Percentiles rank a stretch among this genome's conserved stretches.
Conservation (phyloP, 1,284 basidiomycete species). For the Boletus austroedulis region DNA sequence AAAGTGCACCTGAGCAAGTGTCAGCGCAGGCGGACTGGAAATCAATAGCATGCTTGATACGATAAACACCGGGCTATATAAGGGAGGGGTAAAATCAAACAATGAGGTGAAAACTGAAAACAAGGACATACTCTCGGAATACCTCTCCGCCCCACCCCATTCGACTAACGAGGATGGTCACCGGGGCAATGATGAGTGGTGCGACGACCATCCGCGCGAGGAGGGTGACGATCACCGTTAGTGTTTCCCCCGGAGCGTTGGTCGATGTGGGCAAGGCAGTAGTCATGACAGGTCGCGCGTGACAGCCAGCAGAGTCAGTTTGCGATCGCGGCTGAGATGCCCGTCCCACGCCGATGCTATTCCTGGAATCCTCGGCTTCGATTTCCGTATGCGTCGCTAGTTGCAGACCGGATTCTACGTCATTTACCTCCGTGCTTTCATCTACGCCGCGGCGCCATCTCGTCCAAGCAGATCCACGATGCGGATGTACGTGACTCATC, state of each 20-base stretch:
- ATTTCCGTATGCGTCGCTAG: slow-evolving; percentile 6
- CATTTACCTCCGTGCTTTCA: neutral
- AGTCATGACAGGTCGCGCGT: neutral
- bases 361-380: neutral
- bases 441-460: neutral
- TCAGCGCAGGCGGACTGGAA: slow-evolving; percentile 78
- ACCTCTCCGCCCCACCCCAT: slow-evolving; percentile 42
- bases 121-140: slow-evolving; percentile 67
- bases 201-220: slow-evolving; percentile 83
- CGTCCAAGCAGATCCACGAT: neutral
- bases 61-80: slow-evolving; percentile 71
- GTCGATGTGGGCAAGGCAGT: neutral
- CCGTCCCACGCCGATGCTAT: neutral
- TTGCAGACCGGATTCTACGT: slow-evolving; percentile 13
- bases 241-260: slow-evolving; percentile 64
- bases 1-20: slow-evolving; percentile 70
- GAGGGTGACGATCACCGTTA: slow-evolving; percentile 79
- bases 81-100: neutral
- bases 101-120: neutral
- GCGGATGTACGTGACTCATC: slow-evolving; percentile 15
- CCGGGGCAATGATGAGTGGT: slow-evolving; percentile 72
- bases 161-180: slow-evolving; percentile 62
- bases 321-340: neutral
- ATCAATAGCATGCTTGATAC: slow-evolving; percentile 75
- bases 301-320: neutral